Evolutionary conservation across 1,139 yeast genomes (phyloP).

Genomic region (Scheffersomyces quercinus): DNA sequence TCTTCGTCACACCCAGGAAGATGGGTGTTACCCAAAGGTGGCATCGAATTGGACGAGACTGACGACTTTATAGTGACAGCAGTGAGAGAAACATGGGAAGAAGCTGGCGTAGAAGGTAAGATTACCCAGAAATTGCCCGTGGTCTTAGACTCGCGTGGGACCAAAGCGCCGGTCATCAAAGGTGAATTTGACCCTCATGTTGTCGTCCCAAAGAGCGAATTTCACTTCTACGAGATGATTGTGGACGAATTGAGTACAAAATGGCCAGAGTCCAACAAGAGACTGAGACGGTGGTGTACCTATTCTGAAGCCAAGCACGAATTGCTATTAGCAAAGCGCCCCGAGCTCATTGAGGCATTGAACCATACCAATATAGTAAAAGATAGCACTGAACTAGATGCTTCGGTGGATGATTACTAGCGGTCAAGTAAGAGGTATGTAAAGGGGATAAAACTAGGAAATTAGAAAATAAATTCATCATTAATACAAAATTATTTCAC

Average conservation of each 20-base stretch:
- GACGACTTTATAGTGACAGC: constrained; percentile 60
- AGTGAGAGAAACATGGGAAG: constrained; percentile 94
- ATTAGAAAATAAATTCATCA: not conserved
- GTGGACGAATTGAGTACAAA: constrained; percentile 53
- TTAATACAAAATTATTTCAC: no score
- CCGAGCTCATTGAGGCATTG: constrained; percentile 69
- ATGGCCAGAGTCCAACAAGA: constrained; percentile 72
- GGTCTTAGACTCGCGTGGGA: constrained; percentile 69
- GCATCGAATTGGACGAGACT: constrained; percentile 83
- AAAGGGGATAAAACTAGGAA: not conserved
- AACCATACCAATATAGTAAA: constrained; percentile 50
- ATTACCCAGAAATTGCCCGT: constrained; percentile 58
- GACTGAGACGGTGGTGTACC: constrained; percentile 75
- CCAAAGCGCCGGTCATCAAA: constrained; percentile 52
- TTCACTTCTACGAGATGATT: constrained; percentile 78
- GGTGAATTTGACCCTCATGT: constrained; percentile 42
- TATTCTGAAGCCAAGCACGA: constrained; percentile 73
- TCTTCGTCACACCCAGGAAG: constrained; percentile 64
- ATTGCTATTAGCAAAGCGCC: constrained; percentile 57
- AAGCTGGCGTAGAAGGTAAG: constrained; percentile 82
- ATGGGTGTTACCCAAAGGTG: constrained; percentile 97
- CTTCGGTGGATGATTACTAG: constrained; percentile 4
- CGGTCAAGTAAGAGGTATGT: not conserved
- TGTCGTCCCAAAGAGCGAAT: constrained; percentile 69
- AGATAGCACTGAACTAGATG: constrained; percentile 17